Percentiles rank a stretch among this genome's conserved stretches.
These are phyloP conservation scores for Fusarium sp. DNA, from an alignment of 2,329 filamentous ascomycete genomes.

Conservation along the genomic window DNA sequence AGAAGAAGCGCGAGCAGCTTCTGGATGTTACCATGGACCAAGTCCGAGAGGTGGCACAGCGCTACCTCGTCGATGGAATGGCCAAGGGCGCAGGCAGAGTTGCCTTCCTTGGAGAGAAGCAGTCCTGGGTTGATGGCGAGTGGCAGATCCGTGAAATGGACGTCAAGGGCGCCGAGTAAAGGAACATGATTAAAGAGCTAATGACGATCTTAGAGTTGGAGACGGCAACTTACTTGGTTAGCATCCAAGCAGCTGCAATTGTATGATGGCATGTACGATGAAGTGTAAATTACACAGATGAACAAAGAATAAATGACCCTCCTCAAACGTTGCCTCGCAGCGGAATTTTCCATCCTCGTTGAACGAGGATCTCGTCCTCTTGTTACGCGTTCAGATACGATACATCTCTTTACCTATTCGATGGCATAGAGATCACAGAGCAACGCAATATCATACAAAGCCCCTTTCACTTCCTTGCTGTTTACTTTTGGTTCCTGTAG, in stretches of 20 bases:
- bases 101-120: conserved; percentile 86
- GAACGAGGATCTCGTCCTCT: background rate
- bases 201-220: conserved; percentile 29
- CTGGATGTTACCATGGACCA: conserved; percentile 87
- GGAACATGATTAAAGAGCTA: conserved; percentile 20
- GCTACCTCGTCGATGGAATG: conserved; percentile 79
- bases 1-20: conserved; percentile 83
- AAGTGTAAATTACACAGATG: conserved; percentile 47
- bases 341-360: conserved; percentile 12
- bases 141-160: conserved; percentile 87
- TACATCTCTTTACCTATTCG: conserved; percentile 68
- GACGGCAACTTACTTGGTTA: conserved; percentile 15
- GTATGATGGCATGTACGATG: conserved; percentile 43
- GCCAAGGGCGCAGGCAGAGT: conserved; percentile 71
- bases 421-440: conserved; percentile 72
- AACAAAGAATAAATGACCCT: conserved; percentile 49
- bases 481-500: background rate
- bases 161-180: conserved; percentile 60
- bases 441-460: conserved; percentile 68
- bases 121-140: conserved; percentile 78
- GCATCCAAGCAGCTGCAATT: conserved; percentile 29
- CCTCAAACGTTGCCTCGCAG: conserved; percentile 37
- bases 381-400: conserved; percentile 71
- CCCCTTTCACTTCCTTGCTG: conserved; percentile 4
- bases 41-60: conserved; percentile 83